Conservation (phyloP, 2,329 filamentous ascomycete species). For the Dactylellina cionopaga region DNA sequence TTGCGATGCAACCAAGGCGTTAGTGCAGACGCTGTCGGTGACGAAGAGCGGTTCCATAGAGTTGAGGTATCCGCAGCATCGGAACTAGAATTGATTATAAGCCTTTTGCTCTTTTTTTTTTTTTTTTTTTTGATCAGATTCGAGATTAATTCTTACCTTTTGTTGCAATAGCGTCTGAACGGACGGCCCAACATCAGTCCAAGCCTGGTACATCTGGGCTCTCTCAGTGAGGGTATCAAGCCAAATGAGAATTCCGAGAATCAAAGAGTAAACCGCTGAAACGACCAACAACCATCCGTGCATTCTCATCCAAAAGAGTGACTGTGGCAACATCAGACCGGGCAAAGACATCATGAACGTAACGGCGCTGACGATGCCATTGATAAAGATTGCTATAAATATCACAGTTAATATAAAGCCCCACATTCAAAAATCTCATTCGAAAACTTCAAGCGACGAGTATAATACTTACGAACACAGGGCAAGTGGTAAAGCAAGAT, state of each 20-base stretch:
- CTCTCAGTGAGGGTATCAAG: conserved; percentile 76
- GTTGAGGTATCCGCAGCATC: conserved; percentile 78
- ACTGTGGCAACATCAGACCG: conserved; percentile 73
- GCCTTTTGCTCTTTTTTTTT: conserved; percentile 38
- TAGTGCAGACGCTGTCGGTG: conserved; percentile 74
- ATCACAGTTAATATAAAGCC: neutral
- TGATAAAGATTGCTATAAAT: conserved; percentile 72
- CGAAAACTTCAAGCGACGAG: neutral
- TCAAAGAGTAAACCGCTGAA: conserved; percentile 72
- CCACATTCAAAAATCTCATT: conserved; percentile 31
- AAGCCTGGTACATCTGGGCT: conserved; percentile 70
- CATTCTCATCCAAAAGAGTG: conserved; percentile 75
- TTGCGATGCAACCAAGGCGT: conserved; percentile 75
- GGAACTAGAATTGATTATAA: conserved; percentile 68
- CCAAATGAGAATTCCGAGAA: conserved; percentile 76
- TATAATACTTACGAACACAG: conserved; percentile 63
- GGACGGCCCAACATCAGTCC: conserved; percentile 67
- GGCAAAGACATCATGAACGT: conserved; percentile 76
- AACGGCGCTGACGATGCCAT: conserved; percentile 76
- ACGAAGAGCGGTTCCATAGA: conserved; percentile 77
- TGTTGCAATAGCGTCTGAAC: conserved; percentile 77
- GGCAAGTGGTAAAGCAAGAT: conserved; percentile 67
- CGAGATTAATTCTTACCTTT: conserved; percentile 65
- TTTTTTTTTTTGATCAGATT: neutral
- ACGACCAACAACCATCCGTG: conserved; percentile 73